phyloP scores from a whole-genome alignment of 129 eudicot species.

The Smallanthus sonchifolius region DNA sequence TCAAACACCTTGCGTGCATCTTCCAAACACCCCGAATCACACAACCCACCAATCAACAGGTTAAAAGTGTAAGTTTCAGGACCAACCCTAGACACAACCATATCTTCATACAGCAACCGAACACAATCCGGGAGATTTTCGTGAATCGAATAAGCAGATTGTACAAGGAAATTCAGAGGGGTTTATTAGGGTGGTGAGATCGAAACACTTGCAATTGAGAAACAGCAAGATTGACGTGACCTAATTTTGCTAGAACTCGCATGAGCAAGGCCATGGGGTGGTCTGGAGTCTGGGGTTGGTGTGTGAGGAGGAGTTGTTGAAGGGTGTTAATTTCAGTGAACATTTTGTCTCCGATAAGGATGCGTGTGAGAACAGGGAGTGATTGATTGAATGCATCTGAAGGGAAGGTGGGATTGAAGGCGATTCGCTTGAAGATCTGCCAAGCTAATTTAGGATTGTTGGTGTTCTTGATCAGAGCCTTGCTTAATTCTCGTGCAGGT shows the following conservation, averaged over 20 bases:
- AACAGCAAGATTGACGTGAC: slow-evolving; percentile 49
- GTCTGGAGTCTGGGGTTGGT: slow-evolving; percentile 8
- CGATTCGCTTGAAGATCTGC: slow-evolving; percentile 66
- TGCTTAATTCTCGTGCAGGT: slow-evolving; percentile 35
- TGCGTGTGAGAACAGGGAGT: slow-evolving; percentile 46
- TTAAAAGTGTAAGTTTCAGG: slow-evolving; percentile 71
- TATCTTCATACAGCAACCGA: slow-evolving; percentile 56
- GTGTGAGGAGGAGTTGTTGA: slow-evolving; percentile 50
- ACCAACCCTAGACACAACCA: slow-evolving; percentile 51
- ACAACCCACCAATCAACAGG: slow-evolving; percentile 58
- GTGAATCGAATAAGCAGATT: slow-evolving; percentile 55
- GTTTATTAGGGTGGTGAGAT: slow-evolving; percentile 34
- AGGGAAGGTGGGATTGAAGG: slow-evolving; percentile 28
- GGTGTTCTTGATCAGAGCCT: slow-evolving; percentile 51
- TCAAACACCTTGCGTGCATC: slow-evolving; percentile 82
- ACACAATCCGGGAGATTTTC: slow-evolving; percentile 30
- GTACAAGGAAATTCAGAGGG: slow-evolving; percentile 48
- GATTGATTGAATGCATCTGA: slow-evolving; percentile 25
- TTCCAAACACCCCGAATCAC: slow-evolving; percentile 71
- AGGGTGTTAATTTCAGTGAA: slow-evolving; percentile 49
- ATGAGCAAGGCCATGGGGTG: slow-evolving; percentile 30
- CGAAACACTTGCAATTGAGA: slow-evolving; percentile 59
- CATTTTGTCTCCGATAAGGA: slow-evolving; percentile 60
- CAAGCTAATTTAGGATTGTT: slow-evolving; percentile 69
- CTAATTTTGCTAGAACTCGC: slow-evolving; percentile 36